Conservation (phyloP, 805 yeast species). For the Candida yuanshanica region DNA sequence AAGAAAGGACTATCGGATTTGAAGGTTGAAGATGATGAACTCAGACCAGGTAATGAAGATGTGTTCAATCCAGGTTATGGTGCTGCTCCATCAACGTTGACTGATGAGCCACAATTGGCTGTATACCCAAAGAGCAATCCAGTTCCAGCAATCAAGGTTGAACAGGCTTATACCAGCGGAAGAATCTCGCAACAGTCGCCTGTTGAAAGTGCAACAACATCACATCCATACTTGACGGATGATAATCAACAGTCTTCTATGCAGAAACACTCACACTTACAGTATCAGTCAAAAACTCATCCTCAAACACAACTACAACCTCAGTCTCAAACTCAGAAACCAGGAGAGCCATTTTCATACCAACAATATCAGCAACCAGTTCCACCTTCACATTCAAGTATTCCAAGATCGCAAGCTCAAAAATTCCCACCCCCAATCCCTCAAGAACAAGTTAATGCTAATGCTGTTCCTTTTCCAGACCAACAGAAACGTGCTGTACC, state of each 20-base stretch:
- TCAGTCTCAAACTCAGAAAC: conserved; percentile 1
- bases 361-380: conserved; percentile 3
- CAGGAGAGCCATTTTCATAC: no score
- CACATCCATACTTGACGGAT: no score
- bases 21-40: conserved; percentile 5
- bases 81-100: conserved; percentile 3
- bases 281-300: no score
- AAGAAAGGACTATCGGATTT: conserved; percentile 20
- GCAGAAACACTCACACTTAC: no score
- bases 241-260: not conserved
- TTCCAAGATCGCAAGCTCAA: conserved; percentile 21
- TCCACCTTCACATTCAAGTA: conserved; percentile 10
- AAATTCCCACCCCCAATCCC: conserved; percentile 17
- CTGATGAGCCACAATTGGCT: conserved; percentile 10
- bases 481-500: conserved; percentile 1
- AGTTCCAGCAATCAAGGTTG: conserved; percentile 10
- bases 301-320: no score
- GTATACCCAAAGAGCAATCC: conserved; percentile 14
- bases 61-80: conserved; percentile 25
- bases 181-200: conserved; percentile 16
- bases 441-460: conserved; percentile 11
- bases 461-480: no score
- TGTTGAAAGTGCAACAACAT: conserved; percentile 6
- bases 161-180: conserved; percentile 20
- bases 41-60: conserved; percentile 11